Conservation (phyloP, 2,329 filamentous ascomycete species). For the Diplodia sapinea region DNA sequence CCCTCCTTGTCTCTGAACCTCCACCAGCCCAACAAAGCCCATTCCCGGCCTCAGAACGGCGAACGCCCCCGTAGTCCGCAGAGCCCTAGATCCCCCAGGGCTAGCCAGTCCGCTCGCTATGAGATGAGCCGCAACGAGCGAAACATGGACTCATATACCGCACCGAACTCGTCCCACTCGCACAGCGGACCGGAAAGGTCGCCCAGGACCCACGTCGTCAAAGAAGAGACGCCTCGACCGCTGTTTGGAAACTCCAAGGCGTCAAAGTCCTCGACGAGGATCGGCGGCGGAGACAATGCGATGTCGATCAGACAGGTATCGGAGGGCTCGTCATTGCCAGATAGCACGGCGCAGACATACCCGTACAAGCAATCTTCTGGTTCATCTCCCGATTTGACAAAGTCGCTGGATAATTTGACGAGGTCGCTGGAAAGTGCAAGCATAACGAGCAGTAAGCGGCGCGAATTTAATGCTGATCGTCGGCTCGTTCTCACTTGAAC, state of each 20-base stretch:
- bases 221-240: slow-evolving; percentile 47
- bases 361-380: slow-evolving; percentile 51
- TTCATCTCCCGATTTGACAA: slow-evolving; percentile 56
- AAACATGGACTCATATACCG: slow-evolving; percentile 24
- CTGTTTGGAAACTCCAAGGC: slow-evolving; percentile 58
- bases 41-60: slow-evolving; percentile 42
- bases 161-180: slow-evolving; percentile 9
- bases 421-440: slow-evolving; percentile 41
- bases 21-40: slow-evolving; percentile 37
- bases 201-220: slow-evolving; percentile 41
- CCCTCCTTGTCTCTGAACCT: slow-evolving; percentile 45
- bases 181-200: slow-evolving; percentile 21
- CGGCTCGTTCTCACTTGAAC: neutral
- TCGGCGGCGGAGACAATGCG: slow-evolving; percentile 33
- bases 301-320: slow-evolving; percentile 42
- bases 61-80: slow-evolving; percentile 38
- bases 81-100: slow-evolving; percentile 40
- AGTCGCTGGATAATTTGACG: slow-evolving; percentile 43
- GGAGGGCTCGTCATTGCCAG: slow-evolving; percentile 42
- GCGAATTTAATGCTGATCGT: slow-evolving; percentile 17
- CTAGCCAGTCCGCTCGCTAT: slow-evolving; percentile 24
- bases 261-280: slow-evolving; percentile 53
- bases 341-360: slow-evolving; percentile 52
- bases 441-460: slow-evolving; percentile 30
- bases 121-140: slow-evolving; percentile 28